Base-by-base conservation (phyloP, 139 green algal species). In the Axilococcus clingmanii region DNA sequence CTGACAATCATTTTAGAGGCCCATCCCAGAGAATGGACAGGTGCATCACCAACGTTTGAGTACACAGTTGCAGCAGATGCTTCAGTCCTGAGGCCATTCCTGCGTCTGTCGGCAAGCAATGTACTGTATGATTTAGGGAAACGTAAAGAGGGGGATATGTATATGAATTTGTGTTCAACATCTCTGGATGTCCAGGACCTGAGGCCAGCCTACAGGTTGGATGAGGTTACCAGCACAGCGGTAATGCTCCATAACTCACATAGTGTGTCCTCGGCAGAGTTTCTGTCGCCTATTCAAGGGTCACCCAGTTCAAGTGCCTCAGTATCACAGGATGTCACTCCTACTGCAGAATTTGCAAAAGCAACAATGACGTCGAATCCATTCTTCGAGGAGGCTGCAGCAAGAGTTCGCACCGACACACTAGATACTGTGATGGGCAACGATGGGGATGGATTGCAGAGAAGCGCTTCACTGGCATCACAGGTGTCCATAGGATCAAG, bases 121-220 rank as follows among this genome's bases (percentile, higher is more conserved):
- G n/a, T 79, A 34, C 20, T 56, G 19, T 56, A 79, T 34, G 59
- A 80, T 52, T 45, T 80, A 43, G 63, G 45, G 7, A 51, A 34
- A 12, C 46, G 74, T 23, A 25, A 25, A 9, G 19, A 31, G 22
- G 41, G 37, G 24, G 46, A 52, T 25, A 73, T 50, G n/a, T 56
- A 69, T 52, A 69, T 78, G 34, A 53, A 63, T 19, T 45, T 77
- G 14, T 59, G 23, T 37, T 47, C 48, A 22, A 57, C 41, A 55
- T 56, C 35, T 29, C 25, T 72, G n/a, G 54, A 58, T 5, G 6
- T 64, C 14, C 66, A 76, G 27, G 69, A 77, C 58, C 43, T 77
- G 35, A 41, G 66, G 22, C 22, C 54, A 25, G 55, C 46, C 8
- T 75, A 75, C 61, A 63, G 61, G 57, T 61, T 38, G 1, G n/a